Percentiles rank a stretch among this genome's conserved stretches.
phyloP scores from a whole-genome alignment of 2,329 filamentous ascomycete species.

The Blastomyces parvus region DNA sequence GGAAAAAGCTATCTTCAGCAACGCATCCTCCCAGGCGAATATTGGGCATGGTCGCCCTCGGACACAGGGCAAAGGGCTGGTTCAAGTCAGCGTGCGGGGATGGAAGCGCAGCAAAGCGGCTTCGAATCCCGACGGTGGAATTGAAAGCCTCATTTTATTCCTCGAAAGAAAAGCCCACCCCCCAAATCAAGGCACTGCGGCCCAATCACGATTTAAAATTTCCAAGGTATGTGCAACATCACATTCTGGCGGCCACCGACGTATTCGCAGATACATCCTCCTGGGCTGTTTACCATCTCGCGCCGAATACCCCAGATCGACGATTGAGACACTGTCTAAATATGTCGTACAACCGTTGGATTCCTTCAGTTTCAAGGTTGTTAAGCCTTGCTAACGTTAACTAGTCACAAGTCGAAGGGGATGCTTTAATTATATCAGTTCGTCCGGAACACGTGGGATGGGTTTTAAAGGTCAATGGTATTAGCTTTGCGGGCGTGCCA shows the following conservation, averaged over 20 bases:
- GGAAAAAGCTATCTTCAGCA: conserved; percentile 28
- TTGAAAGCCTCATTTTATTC: conserved; percentile 56
- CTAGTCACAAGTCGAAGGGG: conserved; percentile 61
- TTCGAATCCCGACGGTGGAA: conserved; percentile 56
- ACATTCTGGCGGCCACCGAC: conserved; percentile 33
- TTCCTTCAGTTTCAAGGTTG: conserved; percentile 36
- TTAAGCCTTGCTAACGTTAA: conserved; percentile 57
- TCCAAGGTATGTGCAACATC: conserved; percentile 63
- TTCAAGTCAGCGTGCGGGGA: conserved; percentile 45
- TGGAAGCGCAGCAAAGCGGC: conserved; percentile 60
- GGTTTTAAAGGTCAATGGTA: conserved; percentile 59
- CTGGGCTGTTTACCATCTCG: conserved; percentile 33
- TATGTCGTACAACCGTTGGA: conserved; percentile 28
- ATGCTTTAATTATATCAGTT: conserved; percentile 59
- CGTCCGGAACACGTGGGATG: conserved; percentile 55
- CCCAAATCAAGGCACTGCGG: conserved; percentile 37
- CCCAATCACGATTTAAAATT: conserved; percentile 51
- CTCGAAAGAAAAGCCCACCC: conserved; percentile 60
- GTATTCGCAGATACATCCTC: conserved; percentile 28
- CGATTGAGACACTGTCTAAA: conserved; percentile 27
- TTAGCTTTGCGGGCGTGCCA: conserved; percentile 55
- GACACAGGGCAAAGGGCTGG: conserved; percentile 17
- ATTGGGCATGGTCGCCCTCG: conserved; percentile 29
- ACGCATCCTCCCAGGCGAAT: conserved; percentile 28
- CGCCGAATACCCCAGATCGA: conserved; percentile 37